Percentiles rank a stretch among this genome's conserved stretches.
Conservation (phyloP, 306 rosid genomes). For the Rosa lucieae region DNA sequence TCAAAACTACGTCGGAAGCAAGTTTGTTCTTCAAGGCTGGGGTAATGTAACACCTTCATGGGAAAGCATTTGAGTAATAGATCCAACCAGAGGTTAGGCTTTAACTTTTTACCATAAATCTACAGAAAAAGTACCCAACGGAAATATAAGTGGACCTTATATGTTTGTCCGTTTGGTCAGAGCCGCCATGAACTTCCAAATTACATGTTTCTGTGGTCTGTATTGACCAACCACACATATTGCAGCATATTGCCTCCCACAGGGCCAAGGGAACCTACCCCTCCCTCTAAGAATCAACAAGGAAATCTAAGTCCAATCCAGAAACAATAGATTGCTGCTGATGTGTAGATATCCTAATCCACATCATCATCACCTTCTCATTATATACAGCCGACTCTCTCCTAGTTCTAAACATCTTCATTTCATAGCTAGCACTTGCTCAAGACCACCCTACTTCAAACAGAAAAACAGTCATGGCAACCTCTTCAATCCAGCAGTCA, state of each 20-base stretch:
- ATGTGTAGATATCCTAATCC: constrained; percentile 78
- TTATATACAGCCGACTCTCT: constrained; percentile 28
- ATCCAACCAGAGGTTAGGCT: not conserved
- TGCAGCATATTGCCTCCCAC: constrained; percentile 39
- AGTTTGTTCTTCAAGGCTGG: not conserved
- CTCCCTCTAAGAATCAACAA: constrained; percentile 29
- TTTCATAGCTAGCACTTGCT: not conserved
- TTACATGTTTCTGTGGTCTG: constrained; percentile 40
- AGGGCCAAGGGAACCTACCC: constrained; percentile 40
- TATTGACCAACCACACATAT: constrained; percentile 21
- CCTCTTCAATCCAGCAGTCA: constrained; percentile 73
- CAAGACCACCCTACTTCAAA: constrained; percentile 14
- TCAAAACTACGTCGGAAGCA: not conserved
- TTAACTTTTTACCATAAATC: not conserved
- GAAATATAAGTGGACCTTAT: not conserved
- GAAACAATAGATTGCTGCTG: constrained; percentile 68
- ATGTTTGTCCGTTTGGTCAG: constrained; percentile 10
- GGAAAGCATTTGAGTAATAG: not conserved
- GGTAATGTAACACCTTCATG: not conserved
- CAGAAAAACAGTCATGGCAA: constrained; percentile 54
- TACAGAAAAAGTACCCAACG: not conserved
- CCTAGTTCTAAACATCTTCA: constrained; percentile 18
- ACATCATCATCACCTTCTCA: constrained; percentile 45
- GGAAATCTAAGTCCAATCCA: constrained; percentile 53
- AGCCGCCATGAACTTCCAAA: not conserved